A percentile compares a stretch with the other conserved stretches of the same genome.
These are phyloP conservation scores for Zygosaccharomyces lentus DNA, from an alignment of 805 yeast species.

Conservation along the genomic window DNA sequence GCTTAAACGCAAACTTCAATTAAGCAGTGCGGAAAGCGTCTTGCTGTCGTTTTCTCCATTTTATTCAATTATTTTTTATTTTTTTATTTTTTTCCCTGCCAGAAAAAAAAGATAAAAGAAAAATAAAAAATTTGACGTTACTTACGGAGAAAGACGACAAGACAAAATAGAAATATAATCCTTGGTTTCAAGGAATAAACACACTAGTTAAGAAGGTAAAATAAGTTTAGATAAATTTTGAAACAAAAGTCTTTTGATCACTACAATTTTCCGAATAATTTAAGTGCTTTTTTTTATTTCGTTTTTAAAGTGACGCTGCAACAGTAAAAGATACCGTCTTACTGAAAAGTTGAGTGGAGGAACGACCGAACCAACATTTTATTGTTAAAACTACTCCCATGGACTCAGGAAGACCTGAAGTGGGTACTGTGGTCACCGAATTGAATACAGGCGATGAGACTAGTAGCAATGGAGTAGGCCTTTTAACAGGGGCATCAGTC, in stretches of 20 bases:
- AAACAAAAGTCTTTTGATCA: neutral
- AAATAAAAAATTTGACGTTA: neutral
- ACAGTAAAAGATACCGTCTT: neutral
- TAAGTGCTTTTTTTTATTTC: neutral
- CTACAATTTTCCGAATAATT: neutral
- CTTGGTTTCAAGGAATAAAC: neutral
- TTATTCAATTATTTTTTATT: neutral
- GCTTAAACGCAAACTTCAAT: neutral
- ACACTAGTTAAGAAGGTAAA: neutral
- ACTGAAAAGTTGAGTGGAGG: neutral
- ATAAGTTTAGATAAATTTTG: neutral
- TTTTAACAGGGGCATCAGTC: neutral
- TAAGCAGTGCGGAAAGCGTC: neutral
- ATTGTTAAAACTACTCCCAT: neutral
- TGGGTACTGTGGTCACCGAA: neutral
- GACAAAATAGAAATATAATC: neutral
- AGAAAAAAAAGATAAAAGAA: neutral
- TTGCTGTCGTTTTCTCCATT: neutral
- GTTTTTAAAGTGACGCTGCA: neutral
- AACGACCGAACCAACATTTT: neutral
- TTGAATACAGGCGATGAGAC: neutral
- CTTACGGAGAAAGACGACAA: conserved; percentile 9
- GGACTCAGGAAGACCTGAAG: neutral
- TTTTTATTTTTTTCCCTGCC: neutral
- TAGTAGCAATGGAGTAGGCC: neutral